Percentiles rank a stretch among this genome's conserved stretches.
These are phyloP conservation scores for Peltaster fructicola DNA, from an alignment of 2,329 filamentous ascomycete species.

Conservation along the genomic window DNA sequence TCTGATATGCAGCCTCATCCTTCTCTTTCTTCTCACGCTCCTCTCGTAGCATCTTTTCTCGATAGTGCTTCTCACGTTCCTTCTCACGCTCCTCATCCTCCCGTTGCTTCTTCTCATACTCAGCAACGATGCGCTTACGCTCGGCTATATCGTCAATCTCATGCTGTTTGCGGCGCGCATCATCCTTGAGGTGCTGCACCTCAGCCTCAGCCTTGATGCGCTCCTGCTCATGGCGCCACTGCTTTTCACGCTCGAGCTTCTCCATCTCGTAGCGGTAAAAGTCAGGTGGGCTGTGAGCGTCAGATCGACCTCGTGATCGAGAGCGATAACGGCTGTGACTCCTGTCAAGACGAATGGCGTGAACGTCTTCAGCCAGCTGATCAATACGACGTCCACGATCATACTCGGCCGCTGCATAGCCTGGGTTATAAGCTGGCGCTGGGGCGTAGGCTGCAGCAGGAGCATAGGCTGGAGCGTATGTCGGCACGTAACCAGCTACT, in stretches of 20 bases:
- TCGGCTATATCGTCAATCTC: constrained; percentile 20
- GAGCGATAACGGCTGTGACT: constrained; percentile 20
- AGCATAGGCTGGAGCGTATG: neutral
- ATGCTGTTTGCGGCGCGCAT: constrained; percentile 16
- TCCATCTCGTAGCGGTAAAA: constrained; percentile 16
- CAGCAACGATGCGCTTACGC: constrained; percentile 20
- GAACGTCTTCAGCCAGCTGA: constrained; percentile 13
- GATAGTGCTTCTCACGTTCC: constrained; percentile 9
- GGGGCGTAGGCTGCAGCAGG: neutral
- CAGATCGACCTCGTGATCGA: constrained; percentile 16
- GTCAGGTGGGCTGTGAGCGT: constrained; percentile 9
- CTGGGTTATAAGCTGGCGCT: constrained; percentile 4
- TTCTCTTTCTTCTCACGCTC: constrained; percentile 23
- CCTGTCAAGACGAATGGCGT: constrained; percentile 14
- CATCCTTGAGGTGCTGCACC: constrained; percentile 15
- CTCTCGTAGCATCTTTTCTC: too few relatives aligned
- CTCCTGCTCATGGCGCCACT: constrained; percentile 22
- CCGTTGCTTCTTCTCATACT: constrained; percentile 24
- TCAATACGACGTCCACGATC: constrained; percentile 7
- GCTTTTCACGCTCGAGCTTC: constrained; percentile 19
- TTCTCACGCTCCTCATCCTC: constrained; percentile 19
- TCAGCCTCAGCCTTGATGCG: constrained; percentile 13
- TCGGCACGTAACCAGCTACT: neutral
- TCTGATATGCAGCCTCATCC: constrained; percentile 23
- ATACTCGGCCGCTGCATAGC: constrained; percentile 6